Base-by-base conservation (phyloP, 75 land plant species). In the Picea sitchensis region DNA sequence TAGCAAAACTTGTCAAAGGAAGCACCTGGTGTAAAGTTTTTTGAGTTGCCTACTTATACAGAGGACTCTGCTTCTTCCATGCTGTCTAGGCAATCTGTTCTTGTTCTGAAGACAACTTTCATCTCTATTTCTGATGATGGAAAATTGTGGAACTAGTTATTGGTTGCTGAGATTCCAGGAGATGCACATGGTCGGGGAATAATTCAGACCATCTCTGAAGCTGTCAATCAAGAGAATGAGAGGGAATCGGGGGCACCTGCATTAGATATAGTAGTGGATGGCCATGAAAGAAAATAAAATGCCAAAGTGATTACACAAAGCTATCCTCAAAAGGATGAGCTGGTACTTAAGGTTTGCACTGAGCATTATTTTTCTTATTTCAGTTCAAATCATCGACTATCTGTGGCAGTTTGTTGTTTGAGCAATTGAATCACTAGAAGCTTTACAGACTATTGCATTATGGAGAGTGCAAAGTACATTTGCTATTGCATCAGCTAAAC, bases 61-160 rank as follows among this genome's bases (percentile, higher is more conserved):
- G 82, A 83, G 44, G 77, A 81, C 60, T 72, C 82, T 56, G 59
- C 62, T 76, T 84, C 82, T 81, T 59, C 84, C 58, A 82, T 79
- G 78, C 82, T 75, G 65, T 63, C 51, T 79, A 79, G 80, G 83
- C 84, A 84, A 68, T 21, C 77, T 4, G 54, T 61, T 78, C 65
- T 59, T 59, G 64, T 81, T 61, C 80, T 88, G 26, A 89, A 90
- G 76, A 83, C 90, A 85, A 80, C 85, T 75, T 80, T 97, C 76
- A 61, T 94, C 14, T 94, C 95, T 59, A 80, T 97, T 73, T 90
- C 98, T 83, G 99, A 97, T 89, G 99, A 97, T 88, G 99, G 99
- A 54, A 93, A 90, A 69, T 57, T 97, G 76, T 97, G 95, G 98
- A 90, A 91, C 54, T 97, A 97, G 99, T 85, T 88, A 38, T 63